phyloP scores from a whole-genome alignment of 1,139 yeast species.

The Pichia sp. region DNA sequence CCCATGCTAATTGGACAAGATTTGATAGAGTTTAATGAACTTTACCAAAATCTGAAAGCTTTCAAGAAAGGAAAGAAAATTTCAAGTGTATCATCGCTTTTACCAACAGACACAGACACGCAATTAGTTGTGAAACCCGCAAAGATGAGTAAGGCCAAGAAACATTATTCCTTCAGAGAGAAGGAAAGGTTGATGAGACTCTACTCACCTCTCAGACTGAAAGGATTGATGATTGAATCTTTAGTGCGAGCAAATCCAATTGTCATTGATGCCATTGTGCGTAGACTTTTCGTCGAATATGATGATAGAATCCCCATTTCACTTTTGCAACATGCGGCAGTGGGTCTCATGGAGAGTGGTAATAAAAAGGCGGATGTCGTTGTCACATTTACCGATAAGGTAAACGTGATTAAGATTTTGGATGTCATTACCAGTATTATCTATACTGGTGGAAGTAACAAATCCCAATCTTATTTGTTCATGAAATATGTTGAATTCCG shows the following conservation, averaged over 20 bases:
- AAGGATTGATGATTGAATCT: slow-evolving; percentile 15
- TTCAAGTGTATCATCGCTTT: too few species aligned
- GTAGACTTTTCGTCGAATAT: slow-evolving; percentile 17
- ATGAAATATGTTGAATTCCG: slow-evolving; percentile 13
- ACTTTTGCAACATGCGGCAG: slow-evolving; percentile 19
- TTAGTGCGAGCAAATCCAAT: slow-evolving; percentile 13
- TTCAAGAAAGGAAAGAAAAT: slow-evolving; percentile 2
- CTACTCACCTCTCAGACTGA: slow-evolving; percentile 14
- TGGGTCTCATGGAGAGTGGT: slow-evolving; percentile 16
- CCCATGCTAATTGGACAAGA: slow-evolving; percentile 6
- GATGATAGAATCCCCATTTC: slow-evolving; percentile 18
- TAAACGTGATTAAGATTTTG: slow-evolving; percentile 16
- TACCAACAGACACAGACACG: too few species aligned
- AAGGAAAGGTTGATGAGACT: slow-evolving; percentile 13
- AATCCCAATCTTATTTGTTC: slow-evolving; percentile 11
- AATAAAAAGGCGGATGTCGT: background rate
- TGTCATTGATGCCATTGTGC: slow-evolving; percentile 11
- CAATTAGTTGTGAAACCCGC: too few species aligned
- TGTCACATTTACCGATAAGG: slow-evolving; percentile 18
- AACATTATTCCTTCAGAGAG: slow-evolving; percentile 8
- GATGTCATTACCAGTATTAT: slow-evolving; percentile 19
- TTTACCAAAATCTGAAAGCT: slow-evolving; percentile 11
- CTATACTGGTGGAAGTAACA: slow-evolving; percentile 7
- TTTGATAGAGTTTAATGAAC: slow-evolving; percentile 12
- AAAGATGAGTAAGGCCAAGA: too few species aligned